phyloP scores from a whole-genome alignment of 768 basidiomycete genomes.

The Termitomyces sp. region DNA sequence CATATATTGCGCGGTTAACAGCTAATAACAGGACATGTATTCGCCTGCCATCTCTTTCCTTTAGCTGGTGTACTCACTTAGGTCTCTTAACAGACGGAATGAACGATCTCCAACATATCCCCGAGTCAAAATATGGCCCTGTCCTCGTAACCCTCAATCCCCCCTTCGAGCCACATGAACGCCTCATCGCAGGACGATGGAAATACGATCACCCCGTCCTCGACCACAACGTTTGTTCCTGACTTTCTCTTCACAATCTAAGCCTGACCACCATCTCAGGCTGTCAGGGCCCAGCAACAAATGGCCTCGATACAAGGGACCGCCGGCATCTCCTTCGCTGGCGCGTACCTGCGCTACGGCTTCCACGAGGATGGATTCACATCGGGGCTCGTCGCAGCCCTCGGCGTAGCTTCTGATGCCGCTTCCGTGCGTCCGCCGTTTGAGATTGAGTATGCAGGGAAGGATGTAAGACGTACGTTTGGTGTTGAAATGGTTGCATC shows the following conservation, averaged over 20 bases:
- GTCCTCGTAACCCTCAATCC: slow-evolving; percentile 75
- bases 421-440: slow-evolving; percentile 34
- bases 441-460: slow-evolving; percentile 36
- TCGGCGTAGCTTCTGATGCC: slow-evolving; percentile 1
- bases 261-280: slow-evolving; percentile 27
- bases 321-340: slow-evolving; percentile 60
- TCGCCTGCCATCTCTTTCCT: background rate
- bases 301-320: slow-evolving; percentile 59
- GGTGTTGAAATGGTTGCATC: slow-evolving; percentile 19
- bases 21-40: slow-evolving; percentile 38
- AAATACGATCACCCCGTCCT: slow-evolving; percentile 70
- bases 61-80: background rate
- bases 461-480: slow-evolving; percentile 14
- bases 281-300: slow-evolving; percentile 49
- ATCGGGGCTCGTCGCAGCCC: slow-evolving; percentile 37
- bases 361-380: slow-evolving; percentile 83
- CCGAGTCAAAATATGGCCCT: slow-evolving; percentile 50
- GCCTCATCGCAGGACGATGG: slow-evolving; percentile 47
- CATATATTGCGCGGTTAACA: background rate
- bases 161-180: slow-evolving; percentile 51
- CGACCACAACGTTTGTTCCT: slow-evolving; percentile 38
- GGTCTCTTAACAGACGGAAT: slow-evolving; percentile 55
- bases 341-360: slow-evolving; percentile 74
- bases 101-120: slow-evolving; percentile 72
- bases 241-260: background rate